Base-by-base conservation (phyloP, 2,329 filamentous ascomycete genomes). In the Hymenoscyphus infarciens region DNA sequence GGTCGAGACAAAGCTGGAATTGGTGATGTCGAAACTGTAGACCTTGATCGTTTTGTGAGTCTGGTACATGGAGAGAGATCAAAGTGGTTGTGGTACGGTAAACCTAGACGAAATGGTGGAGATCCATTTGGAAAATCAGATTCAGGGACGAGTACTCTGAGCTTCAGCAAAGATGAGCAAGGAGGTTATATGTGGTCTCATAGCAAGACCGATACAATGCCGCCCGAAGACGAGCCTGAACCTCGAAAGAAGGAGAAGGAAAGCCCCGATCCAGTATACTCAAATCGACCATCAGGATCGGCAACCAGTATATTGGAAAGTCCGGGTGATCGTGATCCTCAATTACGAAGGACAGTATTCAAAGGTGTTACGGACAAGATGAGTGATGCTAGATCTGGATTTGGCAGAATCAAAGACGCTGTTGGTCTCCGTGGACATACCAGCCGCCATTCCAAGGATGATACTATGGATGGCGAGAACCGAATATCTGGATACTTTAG, bases 31-130 rank as follows among this genome's bases (percentile, higher is more conserved):
- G 95, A 99, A 77, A 98, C 93, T 0, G 81, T 92, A 10, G 92
- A 98, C 71, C 86, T 97, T 60, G 92, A 96, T 69, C 87, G 82
- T 55, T 96, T 98, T 68, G 83, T 91, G 57, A 86, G 86, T 63
- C 80, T 96, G 29, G 85, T 89, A 0, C 88, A 87, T 65, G 94
- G 95, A 38, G 91, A 95, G 73, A 85, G 90, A 61, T 83, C 91
- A 16, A 97, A 96, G 75, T 98, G 93, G 92, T 81, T 99, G 1
- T 99, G 95, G 95, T 83, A 91, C 65, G 95, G 94, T 16, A 98
- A 97, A 74, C 84, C 91, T 42, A 86, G 88, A 64, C 92, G 94
- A 72, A 83, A 78, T 2, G 74, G 75, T 1, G 60, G 60, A 42
- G 60, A 71, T 76, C 1, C 79, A 56, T 67, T 67, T 64, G 80